phyloP scores from a whole-genome alignment of 1,284 basidiomycete species.

The Porodaedalea pini region DNA sequence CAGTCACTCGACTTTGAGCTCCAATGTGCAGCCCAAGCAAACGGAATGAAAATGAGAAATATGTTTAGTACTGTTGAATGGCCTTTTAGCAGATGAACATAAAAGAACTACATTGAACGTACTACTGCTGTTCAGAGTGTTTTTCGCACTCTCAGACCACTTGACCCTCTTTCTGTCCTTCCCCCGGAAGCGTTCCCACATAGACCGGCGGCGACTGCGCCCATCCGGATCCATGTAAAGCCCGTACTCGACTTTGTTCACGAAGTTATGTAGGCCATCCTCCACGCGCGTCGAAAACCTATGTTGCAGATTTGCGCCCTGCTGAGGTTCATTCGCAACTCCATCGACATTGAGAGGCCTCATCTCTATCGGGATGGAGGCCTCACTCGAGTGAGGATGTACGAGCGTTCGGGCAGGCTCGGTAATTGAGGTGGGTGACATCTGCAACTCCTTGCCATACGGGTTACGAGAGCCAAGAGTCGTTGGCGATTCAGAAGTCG shows the following conservation, averaged over 20 bases:
- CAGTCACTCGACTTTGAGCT: slow-evolving; percentile 2
- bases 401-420: not conserved
- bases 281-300: slow-evolving; percentile 2
- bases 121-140: slow-evolving; percentile 53
- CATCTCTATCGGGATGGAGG: not conserved
- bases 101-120: slow-evolving; percentile 24
- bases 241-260: slow-evolving; percentile 5
- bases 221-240: slow-evolving; percentile 1
- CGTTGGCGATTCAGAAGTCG: not conserved
- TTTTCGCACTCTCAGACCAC: slow-evolving; percentile 42
- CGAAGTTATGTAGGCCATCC: slow-evolving; percentile 11
- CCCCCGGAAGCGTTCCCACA: slow-evolving; percentile 50
- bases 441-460: not conserved
- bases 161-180: slow-evolving; percentile 47
- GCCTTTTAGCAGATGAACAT: not conserved
- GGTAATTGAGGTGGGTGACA: not conserved
- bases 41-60: slow-evolving; percentile 56
- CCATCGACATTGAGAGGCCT: not conserved
- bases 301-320: not conserved
- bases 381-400: not conserved
- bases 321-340: not conserved
- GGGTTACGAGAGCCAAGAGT: not conserved
- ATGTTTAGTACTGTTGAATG: slow-evolving; percentile 50
- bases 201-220: slow-evolving; percentile 21
- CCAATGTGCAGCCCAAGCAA: slow-evolving; percentile 63